Base-by-base conservation (phyloP, 805 yeast species). In the Monosporozyma servazzii region DNA sequence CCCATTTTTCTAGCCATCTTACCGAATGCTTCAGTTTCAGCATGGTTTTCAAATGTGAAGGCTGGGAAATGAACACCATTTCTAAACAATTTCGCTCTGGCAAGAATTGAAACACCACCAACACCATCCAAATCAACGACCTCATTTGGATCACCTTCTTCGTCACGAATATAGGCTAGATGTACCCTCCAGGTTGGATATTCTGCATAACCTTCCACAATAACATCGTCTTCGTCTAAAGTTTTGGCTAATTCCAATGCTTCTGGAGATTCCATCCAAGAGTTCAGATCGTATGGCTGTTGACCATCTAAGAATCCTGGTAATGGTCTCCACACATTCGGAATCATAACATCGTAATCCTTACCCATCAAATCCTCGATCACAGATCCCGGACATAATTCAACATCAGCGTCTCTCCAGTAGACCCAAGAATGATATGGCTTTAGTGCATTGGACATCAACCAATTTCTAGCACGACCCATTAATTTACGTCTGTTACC, bases 311-410 rank as follows among this genome's bases (percentile, higher is more conserved):
- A 77, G 70, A 90, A 93, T 45, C 82, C 84, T 2, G 99, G 99
- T 54, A 93, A 75, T 2, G 98, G 99, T 60, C 99, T 77, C 99
- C 99, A 93, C 33, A 93, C 96, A 63, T 93, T 88, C 29, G 88
- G 95, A 40, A 84, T 77, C 66, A 86, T 74, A 15, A 86, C 85
- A 62, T 86, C 95, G 62, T 75, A 82, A 56, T 78, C 77, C 55
- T 73, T 74, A 55, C 77, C 75, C 91, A 86, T 86, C 69, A 86
- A 71, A 61, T 78, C 82, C 66, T 86, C 82, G 54, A 86, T 78
- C 47, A 86, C 83, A 42, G 82, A 75, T 5, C 88, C 88, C 0
- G 91, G 90, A 57, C 86, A 81, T n/a, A 85, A 74, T 62, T 86
- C 95, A 48, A 86, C 81, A 62, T 86, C 95, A 1, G 80, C 93